Percentiles rank a stretch among this genome's conserved stretches.
These are phyloP conservation scores for Tetrahymena elliotti DNA, from an alignment of 73 alveolate genomes.

Conservation along the genomic window DNA sequence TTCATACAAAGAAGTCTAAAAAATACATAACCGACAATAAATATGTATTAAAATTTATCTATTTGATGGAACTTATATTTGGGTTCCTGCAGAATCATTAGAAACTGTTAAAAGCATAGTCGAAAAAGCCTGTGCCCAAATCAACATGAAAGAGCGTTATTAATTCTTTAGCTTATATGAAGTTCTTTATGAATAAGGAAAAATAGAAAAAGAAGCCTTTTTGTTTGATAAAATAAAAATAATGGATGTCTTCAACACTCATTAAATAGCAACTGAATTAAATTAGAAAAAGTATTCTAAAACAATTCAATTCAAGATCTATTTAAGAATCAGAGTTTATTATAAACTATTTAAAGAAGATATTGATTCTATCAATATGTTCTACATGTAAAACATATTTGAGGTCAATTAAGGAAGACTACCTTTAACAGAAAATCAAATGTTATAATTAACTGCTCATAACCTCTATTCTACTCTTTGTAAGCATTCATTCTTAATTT, in stretches of 20 bases:
- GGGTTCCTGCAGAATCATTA: neutral
- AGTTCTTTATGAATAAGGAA: neutral
- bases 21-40: neutral
- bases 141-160: neutral
- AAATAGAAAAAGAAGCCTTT: neutral
- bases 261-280: neutral
- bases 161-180: neutral
- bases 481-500: neutral
- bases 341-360: neutral
- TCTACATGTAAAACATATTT: neutral
- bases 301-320: neutral
- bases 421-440: neutral
- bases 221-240: neutral
- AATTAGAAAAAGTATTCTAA: neutral
- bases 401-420: neutral
- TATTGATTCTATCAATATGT: neutral
- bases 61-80: neutral
- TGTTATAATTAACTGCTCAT: neutral
- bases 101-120: neutral
- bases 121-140: neutral
- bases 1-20: neutral
- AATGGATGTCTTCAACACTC: neutral
- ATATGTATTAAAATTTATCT: neutral
- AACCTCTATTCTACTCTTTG: neutral
- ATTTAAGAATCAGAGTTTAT: neutral